phyloP scores from a whole-genome alignment of 2,329 filamentous ascomycete genomes.

The Trichoderma koningiopsis region DNA sequence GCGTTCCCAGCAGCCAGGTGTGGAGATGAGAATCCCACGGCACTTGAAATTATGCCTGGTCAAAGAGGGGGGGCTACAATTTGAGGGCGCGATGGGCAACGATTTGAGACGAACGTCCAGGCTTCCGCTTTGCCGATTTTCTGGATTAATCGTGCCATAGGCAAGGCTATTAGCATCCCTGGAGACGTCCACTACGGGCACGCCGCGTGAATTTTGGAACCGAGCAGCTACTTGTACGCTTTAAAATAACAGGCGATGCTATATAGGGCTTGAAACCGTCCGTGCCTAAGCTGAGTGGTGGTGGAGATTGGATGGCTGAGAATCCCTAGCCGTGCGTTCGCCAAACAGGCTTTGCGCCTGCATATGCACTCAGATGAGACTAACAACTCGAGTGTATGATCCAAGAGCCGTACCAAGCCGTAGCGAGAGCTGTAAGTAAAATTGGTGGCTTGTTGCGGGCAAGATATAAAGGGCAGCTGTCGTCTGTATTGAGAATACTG shows the following conservation, averaged over 20 bases:
- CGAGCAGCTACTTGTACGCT: neutral
- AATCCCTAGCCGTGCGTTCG: neutral
- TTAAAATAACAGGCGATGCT: neutral
- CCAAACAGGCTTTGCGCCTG: neutral
- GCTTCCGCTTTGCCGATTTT: neutral
- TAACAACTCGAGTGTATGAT: neutral
- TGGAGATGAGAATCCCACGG: constrained; percentile 1
- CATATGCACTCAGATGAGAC: neutral
- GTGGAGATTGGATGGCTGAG: neutral
- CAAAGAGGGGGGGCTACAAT: neutral
- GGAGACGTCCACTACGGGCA: neutral
- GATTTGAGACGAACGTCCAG: neutral
- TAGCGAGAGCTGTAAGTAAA: neutral
- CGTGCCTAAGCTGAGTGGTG: neutral
- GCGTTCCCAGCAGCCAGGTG: constrained; percentile 3
- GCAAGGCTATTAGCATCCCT: neutral
- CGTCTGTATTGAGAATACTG: neutral
- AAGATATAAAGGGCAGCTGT: neutral
- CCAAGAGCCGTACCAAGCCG: neutral
- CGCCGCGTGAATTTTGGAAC: neutral
- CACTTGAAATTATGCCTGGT: neutral
- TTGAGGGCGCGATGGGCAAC: neutral
- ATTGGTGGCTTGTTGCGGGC: neutral
- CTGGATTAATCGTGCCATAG: neutral
- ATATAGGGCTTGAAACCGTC: neutral